These are phyloP conservation scores for Dacryopinax primogenitus DNA, from an alignment of 768 basidiomycete genomes.

Conservation along the genomic window DNA sequence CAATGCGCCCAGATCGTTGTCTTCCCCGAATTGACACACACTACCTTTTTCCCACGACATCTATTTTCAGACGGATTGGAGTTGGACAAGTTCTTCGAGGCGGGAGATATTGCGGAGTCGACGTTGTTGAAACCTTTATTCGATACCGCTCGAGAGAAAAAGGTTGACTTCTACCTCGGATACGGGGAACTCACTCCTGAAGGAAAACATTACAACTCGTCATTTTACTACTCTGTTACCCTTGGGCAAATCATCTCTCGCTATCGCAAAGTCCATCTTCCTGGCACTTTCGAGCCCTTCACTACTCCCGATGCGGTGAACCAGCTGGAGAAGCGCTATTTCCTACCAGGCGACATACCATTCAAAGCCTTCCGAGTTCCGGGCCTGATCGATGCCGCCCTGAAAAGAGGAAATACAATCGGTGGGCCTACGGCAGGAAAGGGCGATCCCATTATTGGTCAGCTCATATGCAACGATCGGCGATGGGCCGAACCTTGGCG, in stretches of 20 bases:
- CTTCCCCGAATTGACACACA: constrained; percentile 16
- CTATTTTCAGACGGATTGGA: constrained; percentile 22
- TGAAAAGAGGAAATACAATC: constrained; percentile 10
- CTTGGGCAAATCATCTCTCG: constrained; percentile 22
- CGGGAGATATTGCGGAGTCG: constrained; percentile 20
- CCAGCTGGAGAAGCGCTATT: constrained; percentile 28
- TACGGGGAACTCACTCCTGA: constrained; percentile 24
- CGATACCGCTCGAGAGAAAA: constrained; percentile 18
- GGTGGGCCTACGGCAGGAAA: neutral
- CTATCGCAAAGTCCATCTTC: constrained; percentile 24
- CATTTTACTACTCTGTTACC: constrained; percentile 22
- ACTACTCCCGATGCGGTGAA: constrained; percentile 22
- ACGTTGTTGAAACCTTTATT: constrained; percentile 22
- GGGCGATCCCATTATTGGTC: constrained; percentile 23
- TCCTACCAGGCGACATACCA: constrained; percentile 25
- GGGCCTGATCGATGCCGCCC: constrained; percentile 13
- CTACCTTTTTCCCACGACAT: constrained; percentile 26
- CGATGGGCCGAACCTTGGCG: constrained; percentile 27
- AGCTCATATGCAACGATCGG: constrained; percentile 26
- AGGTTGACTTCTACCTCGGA: constrained; percentile 25
- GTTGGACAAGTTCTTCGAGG: constrained; percentile 22
- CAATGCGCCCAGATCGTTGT: constrained; percentile 18
- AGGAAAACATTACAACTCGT: constrained; percentile 23
- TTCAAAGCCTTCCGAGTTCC: constrained; percentile 24
- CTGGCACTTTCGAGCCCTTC: constrained; percentile 25